Percentiles rank a stretch among this genome's conserved stretches.
phyloP scores from a whole-genome alignment of 2,329 filamentous ascomycete genomes.

The Huntiella omanensis region DNA sequence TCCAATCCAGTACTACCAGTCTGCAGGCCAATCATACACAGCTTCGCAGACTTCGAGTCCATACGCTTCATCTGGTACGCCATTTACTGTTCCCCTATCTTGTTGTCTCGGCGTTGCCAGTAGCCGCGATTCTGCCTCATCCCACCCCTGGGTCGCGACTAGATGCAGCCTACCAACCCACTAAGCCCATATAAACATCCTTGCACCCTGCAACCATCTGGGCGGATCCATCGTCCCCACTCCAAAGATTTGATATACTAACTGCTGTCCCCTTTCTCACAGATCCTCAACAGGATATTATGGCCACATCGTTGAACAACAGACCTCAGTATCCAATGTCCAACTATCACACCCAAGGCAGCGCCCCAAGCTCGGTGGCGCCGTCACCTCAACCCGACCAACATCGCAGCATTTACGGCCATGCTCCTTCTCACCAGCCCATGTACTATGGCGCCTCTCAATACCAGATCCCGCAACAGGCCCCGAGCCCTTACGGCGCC shows the following conservation, averaged over 20 bases:
- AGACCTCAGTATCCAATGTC: constrained; percentile 74
- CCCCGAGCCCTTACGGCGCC: constrained; percentile 37
- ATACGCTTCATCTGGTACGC: constrained; percentile 68
- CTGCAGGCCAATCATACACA: constrained; percentile 59
- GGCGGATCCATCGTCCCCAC: background rate
- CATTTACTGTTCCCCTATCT: background rate
- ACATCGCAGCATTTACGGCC: constrained; percentile 70
- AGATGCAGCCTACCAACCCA: too few species aligned
- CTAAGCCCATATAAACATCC: background rate
- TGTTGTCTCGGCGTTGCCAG: too few species aligned
- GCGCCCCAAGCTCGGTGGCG: constrained; percentile 81
- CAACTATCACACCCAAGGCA: constrained; percentile 77
- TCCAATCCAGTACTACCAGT: constrained; percentile 47
- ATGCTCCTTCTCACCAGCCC: constrained; percentile 57
- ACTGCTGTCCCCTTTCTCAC: constrained; percentile 1
- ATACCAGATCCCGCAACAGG: constrained; percentile 48
- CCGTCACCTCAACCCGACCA: constrained; percentile 80
- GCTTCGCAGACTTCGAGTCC: constrained; percentile 63
- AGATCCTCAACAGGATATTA: constrained; percentile 43
- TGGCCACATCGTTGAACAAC: constrained; percentile 50
- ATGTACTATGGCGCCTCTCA: constrained; percentile 56
- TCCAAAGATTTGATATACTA: background rate
- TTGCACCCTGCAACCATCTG: background rate
- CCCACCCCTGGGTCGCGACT: too few species aligned
- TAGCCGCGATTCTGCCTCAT: too few species aligned